Percentiles rank a stretch among this genome's conserved stretches.
These are phyloP conservation scores for Graphiopsis chlorocephala DNA, from an alignment of 2,329 filamentous ascomycete genomes.

Conservation along the genomic window DNA sequence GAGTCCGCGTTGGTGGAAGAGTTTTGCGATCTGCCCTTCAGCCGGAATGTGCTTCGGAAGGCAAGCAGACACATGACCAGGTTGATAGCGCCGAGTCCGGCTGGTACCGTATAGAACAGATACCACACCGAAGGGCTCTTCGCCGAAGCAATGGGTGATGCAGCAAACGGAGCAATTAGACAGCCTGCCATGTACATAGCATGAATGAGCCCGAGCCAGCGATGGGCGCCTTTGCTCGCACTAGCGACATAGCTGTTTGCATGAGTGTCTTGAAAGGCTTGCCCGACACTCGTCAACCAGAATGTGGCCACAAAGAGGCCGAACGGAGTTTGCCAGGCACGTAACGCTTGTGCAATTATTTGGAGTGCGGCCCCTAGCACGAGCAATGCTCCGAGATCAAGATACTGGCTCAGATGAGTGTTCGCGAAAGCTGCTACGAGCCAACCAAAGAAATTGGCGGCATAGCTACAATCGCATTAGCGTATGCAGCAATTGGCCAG, in stretches of 20 bases:
- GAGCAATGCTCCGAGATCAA: slow-evolving; percentile 58
- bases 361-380: slow-evolving; percentile 56
- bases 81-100: slow-evolving; percentile 21
- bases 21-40: slow-evolving; percentile 48
- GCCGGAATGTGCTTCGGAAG: slow-evolving; percentile 17
- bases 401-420: slow-evolving; percentile 50
- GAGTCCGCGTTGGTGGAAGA: background rate
- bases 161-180: slow-evolving; percentile 20
- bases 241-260: slow-evolving; percentile 57
- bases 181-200: slow-evolving; percentile 21
- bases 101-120: slow-evolving; percentile 21
- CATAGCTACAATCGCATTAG: slow-evolving; percentile 11
- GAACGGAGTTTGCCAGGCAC: slow-evolving; percentile 58
- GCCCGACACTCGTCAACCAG: slow-evolving; percentile 57
- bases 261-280: slow-evolving; percentile 63
- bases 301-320: slow-evolving; percentile 57
- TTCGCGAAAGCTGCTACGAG: slow-evolving; percentile 57
- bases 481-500: background rate
- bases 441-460: slow-evolving; percentile 58
- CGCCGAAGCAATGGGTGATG: slow-evolving; percentile 20
- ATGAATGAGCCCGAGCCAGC: slow-evolving; percentile 22
- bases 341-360: slow-evolving; percentile 52
- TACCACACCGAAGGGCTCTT: slow-evolving; percentile 18
- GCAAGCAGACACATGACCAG: slow-evolving; percentile 18
- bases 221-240: slow-evolving; percentile 17